Conservation (phyloP, 1,139 yeast genomes). For the Kazachstania sp. region DNA sequence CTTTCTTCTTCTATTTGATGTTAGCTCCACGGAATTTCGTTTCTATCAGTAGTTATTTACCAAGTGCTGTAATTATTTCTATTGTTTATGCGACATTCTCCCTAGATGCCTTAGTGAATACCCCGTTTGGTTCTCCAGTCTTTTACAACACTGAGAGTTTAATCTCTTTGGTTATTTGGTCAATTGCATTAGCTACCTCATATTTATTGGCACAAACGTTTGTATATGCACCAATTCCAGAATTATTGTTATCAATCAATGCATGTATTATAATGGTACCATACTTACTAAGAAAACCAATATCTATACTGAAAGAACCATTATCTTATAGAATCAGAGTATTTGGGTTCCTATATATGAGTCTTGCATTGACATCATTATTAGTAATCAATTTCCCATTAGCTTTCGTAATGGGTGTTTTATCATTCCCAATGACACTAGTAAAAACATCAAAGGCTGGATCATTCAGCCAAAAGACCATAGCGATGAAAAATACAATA, state of each 20-base stretch:
- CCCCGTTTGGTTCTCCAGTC: conserved; percentile 25
- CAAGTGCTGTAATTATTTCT: conserved; percentile 71
- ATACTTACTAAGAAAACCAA: neutral
- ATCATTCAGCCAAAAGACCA: neutral
- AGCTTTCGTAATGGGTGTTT: conserved; percentile 60
- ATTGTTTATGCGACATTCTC: conserved; percentile 66
- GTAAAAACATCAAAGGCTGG: conserved; percentile 28
- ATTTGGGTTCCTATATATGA: conserved; percentile 48
- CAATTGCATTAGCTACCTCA: conserved; percentile 18
- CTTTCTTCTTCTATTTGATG: conserved; percentile 85
- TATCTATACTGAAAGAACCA: conserved; percentile 17
- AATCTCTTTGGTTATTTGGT: conserved; percentile 13
- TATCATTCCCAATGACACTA: conserved; percentile 65
- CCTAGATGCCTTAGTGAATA: conserved; percentile 47
- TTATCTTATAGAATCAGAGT: conserved; percentile 29
- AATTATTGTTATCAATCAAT: conserved; percentile 10
- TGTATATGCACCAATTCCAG: conserved; percentile 11
- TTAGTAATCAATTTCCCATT: conserved; percentile 79
- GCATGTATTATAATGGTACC: conserved; percentile 17
- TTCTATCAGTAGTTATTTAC: conserved; percentile 88
- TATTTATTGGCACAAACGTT: conserved; percentile 14
- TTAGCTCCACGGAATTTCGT: conserved; percentile 74
- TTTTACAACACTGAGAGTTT: conserved; percentile 17
- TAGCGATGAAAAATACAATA: conserved; percentile 30
- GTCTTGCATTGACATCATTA: conserved; percentile 63